These are phyloP conservation scores for Tulasnella sp. DNA, from an alignment of 768 basidiomycete genomes.

Conservation along the genomic window DNA sequence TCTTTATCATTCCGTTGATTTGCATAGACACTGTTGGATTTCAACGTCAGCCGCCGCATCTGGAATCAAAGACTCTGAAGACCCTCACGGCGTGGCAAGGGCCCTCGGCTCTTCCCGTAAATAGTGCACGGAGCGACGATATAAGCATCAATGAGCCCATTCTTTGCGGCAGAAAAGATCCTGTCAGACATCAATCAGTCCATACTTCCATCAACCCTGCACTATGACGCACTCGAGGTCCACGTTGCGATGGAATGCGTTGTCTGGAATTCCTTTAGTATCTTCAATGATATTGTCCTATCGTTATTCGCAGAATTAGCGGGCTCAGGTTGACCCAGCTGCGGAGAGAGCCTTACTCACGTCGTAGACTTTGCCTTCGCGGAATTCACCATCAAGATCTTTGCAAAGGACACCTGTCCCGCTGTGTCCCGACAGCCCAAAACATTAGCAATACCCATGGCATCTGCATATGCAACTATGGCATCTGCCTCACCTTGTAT, in stretches of 20 bases:
- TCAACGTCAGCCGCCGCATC: background rate
- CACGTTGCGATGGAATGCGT: slow-evolving; percentile 32
- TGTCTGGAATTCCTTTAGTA: slow-evolving; percentile 30
- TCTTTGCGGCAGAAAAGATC: slow-evolving; percentile 30
- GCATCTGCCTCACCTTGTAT: slow-evolving; percentile 31
- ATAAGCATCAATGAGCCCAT: slow-evolving; percentile 30
- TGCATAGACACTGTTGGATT: slow-evolving; percentile 32
- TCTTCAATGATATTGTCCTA: slow-evolving; percentile 34
- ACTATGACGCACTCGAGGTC: slow-evolving; percentile 32
- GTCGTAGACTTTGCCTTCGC: slow-evolving; percentile 31
- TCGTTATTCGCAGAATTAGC: background rate
- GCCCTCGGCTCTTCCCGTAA: slow-evolving; percentile 31
- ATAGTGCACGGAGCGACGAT: slow-evolving; percentile 35
- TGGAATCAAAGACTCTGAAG: background rate
- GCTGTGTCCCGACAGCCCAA: background rate
- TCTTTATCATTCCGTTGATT: slow-evolving; percentile 30
- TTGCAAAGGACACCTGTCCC: slow-evolving; percentile 30
- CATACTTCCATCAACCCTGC: background rate
- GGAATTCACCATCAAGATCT: slow-evolving; percentile 29
- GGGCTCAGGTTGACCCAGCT: no score
- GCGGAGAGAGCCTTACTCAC: slow-evolving; percentile 15
- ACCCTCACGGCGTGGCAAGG: slow-evolving; percentile 7
- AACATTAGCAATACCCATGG: slow-evolving; percentile 17
- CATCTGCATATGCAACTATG: background rate
- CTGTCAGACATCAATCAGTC: slow-evolving; percentile 14